These are phyloP conservation scores for Trypanosoma rangeli DNA, from an alignment of 208 protist genomes.

Conservation along the genomic window DNA sequence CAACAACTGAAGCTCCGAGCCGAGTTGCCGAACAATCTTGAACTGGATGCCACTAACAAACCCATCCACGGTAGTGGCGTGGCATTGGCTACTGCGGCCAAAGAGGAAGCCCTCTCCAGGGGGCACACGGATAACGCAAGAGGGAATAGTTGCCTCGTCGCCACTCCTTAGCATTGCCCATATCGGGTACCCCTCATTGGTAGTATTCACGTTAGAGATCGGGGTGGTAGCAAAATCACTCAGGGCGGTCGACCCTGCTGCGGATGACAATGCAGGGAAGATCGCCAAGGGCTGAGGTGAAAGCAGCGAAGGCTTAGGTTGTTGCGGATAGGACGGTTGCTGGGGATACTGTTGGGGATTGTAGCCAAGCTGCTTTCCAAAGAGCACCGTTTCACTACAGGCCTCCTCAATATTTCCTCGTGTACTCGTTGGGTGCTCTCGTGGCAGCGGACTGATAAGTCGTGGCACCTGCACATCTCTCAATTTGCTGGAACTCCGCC, in stretches of 20 bases:
- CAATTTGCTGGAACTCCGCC: neutral
- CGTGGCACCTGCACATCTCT: neutral
- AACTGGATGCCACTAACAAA: conserved; percentile 90
- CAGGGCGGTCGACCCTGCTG: neutral
- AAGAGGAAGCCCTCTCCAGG: conserved; percentile 67
- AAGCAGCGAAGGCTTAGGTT: neutral
- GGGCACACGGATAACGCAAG: conserved; percentile 51
- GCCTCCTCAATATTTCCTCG: neutral
- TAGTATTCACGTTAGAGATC: neutral
- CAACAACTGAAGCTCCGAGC: conserved; percentile 7
- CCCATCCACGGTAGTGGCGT: conserved; percentile 55
- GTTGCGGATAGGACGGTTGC: neutral
- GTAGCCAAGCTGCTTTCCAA: neutral
- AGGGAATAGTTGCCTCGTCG: conserved; percentile 78
- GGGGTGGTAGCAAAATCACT: conserved; percentile 6
- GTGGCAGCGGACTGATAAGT: conserved; percentile 19
- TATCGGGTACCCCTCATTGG: conserved; percentile 21
- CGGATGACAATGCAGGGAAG: conserved; percentile 14
- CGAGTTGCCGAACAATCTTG: conserved; percentile 48
- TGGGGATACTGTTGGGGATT: conserved; percentile 1
- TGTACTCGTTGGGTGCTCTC: neutral
- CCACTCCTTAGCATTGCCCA: conserved; percentile 79
- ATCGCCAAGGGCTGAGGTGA: neutral
- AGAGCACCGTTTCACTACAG: neutral
- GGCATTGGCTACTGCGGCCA: conserved; percentile 87